Evolutionary conservation across 305 asterid genomes (phyloP), one percentile per base, ranked within the genome.

Genomic region (Vinca major): DNA sequence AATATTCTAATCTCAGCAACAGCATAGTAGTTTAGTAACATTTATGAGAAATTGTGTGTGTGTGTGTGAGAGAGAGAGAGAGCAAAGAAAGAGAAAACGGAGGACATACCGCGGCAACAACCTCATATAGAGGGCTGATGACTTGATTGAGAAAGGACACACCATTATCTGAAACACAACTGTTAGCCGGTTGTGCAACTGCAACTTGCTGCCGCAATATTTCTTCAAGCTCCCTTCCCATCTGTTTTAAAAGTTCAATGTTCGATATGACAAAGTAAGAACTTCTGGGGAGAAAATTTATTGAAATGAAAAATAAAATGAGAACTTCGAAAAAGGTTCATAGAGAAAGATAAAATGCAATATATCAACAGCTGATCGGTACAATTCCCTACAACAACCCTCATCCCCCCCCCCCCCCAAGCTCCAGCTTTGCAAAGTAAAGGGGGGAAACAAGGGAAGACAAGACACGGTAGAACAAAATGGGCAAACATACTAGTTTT

Each of bases 141-240:
- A 93, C 95, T 87, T 87, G 95, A 77, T 91, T 90, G 16, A 93
- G 82, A 86, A 86, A 93, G 61, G 99, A 93, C 70, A 88, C 96
- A 64, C 88, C 91, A 75, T 78, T 71, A 54, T 84, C 97, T 41
- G 89, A 82, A 63, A 80, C 70, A 83, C 99, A 93, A 80, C 99
- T 93, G 36, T 79, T 78, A 63, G 99, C 99, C 54, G 95, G 96
- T 84, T 86, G 83, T 41, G 91, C 95, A 68, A 70, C 83, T 41
- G 91, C 95, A 70, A 71, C 82, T 81, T 84, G 85, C 77, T 86
- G 84, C n/a, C 85, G 84, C 65, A 86, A 71, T 77, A 67, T 66
- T 51, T 87, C 93, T 82, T 91, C 96, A 78, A 93, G 78, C 77
- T 93, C 99, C 77, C 88, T 82, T 82, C 96, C 99, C 96, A 93